phyloP scores from a whole-genome alignment of 768 basidiomycete species.

The Pulveroboletus sp. region DNA sequence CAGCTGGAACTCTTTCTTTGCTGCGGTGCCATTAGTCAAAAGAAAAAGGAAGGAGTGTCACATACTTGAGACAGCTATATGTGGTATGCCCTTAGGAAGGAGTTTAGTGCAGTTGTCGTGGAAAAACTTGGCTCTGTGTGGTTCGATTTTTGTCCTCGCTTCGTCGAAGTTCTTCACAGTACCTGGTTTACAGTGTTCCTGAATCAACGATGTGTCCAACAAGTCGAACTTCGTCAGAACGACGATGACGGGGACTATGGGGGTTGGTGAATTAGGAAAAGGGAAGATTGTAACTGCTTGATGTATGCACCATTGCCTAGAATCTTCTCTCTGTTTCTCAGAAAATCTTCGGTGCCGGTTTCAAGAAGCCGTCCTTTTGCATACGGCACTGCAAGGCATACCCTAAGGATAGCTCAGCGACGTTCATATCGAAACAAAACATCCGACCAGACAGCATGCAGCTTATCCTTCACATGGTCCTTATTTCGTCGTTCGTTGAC shows the following conservation, averaged over 20 bases:
- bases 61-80: background rate
- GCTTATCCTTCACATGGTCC: slow-evolving; percentile 11
- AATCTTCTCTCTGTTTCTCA: background rate
- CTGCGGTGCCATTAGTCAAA: background rate
- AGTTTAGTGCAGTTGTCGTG: background rate
- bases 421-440: background rate
- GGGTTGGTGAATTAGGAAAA: background rate
- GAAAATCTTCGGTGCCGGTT: background rate
- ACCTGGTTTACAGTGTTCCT: background rate
- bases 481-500: background rate
- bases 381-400: background rate
- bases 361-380: background rate
- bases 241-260: slow-evolving; percentile 1
- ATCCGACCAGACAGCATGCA: background rate
- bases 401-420: background rate
- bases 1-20: background rate
- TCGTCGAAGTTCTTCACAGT: background rate
- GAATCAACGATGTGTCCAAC: background rate
- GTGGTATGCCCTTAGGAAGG: background rate
- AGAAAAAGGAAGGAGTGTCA: background rate
- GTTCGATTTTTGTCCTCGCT: background rate
- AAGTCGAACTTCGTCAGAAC: slow-evolving; percentile 2
- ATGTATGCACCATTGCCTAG: background rate
- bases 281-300: background rate
- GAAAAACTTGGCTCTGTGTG: background rate